Conservation (phyloP, 192 early-diverging fungal genomes). For the Gryganskiella cystojenkinii region DNA sequence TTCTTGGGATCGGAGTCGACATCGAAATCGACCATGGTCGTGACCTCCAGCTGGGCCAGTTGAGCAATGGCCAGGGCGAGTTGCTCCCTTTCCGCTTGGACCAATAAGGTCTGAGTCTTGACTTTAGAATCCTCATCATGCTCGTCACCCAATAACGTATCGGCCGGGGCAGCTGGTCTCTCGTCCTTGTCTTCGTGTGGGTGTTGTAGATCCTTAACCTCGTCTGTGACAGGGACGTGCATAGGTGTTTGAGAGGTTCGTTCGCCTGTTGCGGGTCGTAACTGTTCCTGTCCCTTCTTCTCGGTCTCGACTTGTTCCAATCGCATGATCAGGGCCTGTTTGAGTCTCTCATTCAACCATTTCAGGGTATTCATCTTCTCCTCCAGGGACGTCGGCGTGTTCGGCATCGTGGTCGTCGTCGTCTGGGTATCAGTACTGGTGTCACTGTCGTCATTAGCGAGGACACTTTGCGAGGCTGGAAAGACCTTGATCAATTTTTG, state of each 20-base stretch:
- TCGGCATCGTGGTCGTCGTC: too few species aligned
- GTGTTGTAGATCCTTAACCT: background rate
- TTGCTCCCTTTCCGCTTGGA: conserved; percentile 32
- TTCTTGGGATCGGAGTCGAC: conserved; percentile 68
- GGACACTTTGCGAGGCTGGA: conserved; percentile 25
- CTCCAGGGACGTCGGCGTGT: background rate
- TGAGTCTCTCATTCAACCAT: background rate
- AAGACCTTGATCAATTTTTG: conserved; percentile 46
- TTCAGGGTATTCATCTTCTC: background rate
- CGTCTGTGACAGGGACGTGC: background rate
- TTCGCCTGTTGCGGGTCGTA: too few species aligned
- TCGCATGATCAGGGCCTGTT: background rate
- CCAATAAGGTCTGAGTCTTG: background rate
- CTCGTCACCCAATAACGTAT: background rate
- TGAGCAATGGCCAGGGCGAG: conserved; percentile 34
- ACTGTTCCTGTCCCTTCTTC: background rate
- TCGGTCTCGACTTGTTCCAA: conserved; percentile 1
- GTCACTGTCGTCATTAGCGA: conserved; percentile 26
- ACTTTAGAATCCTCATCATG: background rate
- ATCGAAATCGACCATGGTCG: conserved; percentile 58
- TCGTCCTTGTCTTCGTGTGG: too few species aligned
- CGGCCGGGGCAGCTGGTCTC: background rate
- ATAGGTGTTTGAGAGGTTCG: background rate
- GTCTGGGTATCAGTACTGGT: too few species aligned
- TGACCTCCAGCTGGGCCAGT: conserved; percentile 40